Evolutionary conservation across 306 rosid genomes (phyloP), one percentile per base, ranked within the genome.

Genomic region (Acacia crassicarpa): DNA sequence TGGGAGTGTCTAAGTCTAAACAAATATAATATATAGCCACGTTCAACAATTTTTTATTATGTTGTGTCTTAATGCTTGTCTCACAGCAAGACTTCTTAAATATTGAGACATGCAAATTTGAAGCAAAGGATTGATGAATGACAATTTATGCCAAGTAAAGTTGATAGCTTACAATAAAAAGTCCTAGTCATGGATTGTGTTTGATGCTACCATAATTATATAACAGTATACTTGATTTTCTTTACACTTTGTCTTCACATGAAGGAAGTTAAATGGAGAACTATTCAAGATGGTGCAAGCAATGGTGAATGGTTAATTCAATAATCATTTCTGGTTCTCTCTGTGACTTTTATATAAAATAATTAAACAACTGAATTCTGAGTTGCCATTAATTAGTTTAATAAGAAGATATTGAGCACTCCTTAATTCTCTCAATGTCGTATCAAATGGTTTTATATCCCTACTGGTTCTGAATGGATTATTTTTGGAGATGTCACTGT

Each of bases 341-440:
- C 16, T 73, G 14, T 48, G 30, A 30, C 15, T 69, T 69, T 41
- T 46, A 45, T 71, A 0, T 71, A 14, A 46, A 77, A 48, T 49
- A 46, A 77, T 71, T 62, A 16, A 78, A 68, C 19, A 53, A 10
- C 45, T 19, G 61, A 45, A n/a, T 22, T 48, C 44, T 38, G 45
- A 75, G n/a, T 8, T 7, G 66, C 54, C 35, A n/a, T n/a, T n/a
- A n/a, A n/a, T 63, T 83, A 72, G 1, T 77, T 66, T 80, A 70
- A 65, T 35, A 68, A 75, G 38, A 19, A 62, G 44, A 49, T 67
- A 62, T 19, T 51, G 53, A 54, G 62, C 66, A 78, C 70, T 56
- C 69, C 68, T 67, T 5, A 35, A 72, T 30, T 66, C 59, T 73
- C 58, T 58, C 63, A 58, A 80, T 68, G 67, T 77, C 41, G 38